A percentile compares a stretch with the other conserved stretches of the same genome.
Conservation (phyloP, 208 protist species). For the Trypanosoma avium region DNA sequence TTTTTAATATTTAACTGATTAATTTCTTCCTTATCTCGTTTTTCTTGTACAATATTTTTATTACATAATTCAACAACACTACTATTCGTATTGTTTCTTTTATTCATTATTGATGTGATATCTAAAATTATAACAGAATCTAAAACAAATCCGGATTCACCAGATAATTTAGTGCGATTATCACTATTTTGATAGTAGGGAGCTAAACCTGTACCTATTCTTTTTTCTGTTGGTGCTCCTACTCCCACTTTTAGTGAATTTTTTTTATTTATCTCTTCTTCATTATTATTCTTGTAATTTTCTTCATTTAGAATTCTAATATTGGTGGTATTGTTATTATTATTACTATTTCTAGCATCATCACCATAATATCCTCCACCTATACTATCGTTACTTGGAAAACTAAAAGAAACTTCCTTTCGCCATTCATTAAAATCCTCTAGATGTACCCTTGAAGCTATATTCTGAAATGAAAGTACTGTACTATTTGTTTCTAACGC, state of each 20-base stretch:
- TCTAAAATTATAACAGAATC: too few species aligned
- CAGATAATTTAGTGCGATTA: too few species aligned
- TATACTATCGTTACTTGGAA: not conserved
- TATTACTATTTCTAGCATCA: not conserved
- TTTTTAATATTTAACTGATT: conserved; percentile 14
- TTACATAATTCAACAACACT: too few species aligned
- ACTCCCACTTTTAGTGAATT: not conserved
- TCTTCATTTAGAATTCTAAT: not conserved
- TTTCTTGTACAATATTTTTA: too few species aligned
- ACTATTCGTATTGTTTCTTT: too few species aligned
- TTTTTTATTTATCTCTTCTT: too few species aligned
- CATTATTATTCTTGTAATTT: not conserved
- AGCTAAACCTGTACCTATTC: not conserved
- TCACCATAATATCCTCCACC: too few species aligned
- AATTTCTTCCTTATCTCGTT: conserved; percentile 9
- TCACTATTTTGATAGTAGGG: too few species aligned
- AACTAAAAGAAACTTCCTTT: not conserved
- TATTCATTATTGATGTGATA: too few species aligned
- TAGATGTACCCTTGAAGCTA: conserved; percentile 6
- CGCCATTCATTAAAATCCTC: conserved; percentile 8
- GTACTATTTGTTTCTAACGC: conserved; percentile 1
- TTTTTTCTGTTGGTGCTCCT: not conserved
- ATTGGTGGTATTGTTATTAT: not conserved
- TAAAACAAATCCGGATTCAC: too few species aligned
- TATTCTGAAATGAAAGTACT: not conserved